Evolutionary conservation across 805 yeast species (phyloP), one percentile per base, ranked within the genome.

Genomic region (Sugiyamaella floridensis): DNA sequence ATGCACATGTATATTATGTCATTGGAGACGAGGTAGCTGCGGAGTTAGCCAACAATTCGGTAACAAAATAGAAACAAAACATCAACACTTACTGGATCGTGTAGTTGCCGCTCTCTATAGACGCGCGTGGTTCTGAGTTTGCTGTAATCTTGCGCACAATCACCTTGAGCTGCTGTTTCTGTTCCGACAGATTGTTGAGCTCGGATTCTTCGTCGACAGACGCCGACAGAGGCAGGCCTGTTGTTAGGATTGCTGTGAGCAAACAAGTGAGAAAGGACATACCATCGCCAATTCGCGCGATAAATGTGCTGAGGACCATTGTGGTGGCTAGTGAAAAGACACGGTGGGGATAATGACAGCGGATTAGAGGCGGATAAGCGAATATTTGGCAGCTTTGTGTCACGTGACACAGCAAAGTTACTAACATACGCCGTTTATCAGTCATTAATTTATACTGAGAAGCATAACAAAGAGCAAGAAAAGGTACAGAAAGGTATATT

Each of bases 201-300:
- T 76, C 78, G 40, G 77, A 75, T 57, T 86, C 89, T 58, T 84
- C 87, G 65, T 92, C 98, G 11, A 88, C 90, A 1, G 96, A 86
- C 6, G 96, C 96, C 55, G 95, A 82, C 51, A 92, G 75, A 28
- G 99, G 98, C 48, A 93, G 81, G 20, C 93, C 89, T 82, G 37
- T 8, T 8, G 16, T 34, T 45, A 16, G 32, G 18, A 43, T 45
- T 16, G 28, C 16, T 18, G 20, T 19, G n/a, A 14, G 15, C 22
- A 9, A 22, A 18, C 15, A 15, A 9, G 14, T 8, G 16, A 8
- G 10, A 8, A 15, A 9, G 15, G 11, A 51, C 60, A 4, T 48
- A 56, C 63, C 66, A 49, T 65, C 70, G 26, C 56, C 46, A 18
- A 55, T 56, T 29, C 71, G 54, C 18, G 65, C 66, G 40, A 67